A percentile compares a stretch with the other conserved stretches of the same genome.
Conservation (phyloP, 345 rosid genomes). For the Aurinia saxatilis region DNA sequence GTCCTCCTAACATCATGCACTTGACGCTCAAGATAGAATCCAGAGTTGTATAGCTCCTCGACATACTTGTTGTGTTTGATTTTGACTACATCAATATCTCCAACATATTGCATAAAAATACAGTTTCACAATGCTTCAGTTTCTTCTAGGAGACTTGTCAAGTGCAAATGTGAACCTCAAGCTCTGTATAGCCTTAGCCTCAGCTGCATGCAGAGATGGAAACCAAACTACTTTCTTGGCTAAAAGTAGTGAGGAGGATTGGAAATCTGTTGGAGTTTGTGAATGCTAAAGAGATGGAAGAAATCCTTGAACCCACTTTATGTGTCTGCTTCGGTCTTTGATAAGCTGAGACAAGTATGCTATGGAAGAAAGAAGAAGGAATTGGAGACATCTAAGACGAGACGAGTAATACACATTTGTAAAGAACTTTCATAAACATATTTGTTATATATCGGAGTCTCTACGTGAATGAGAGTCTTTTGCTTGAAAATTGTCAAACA, state of each 20-base stretch:
- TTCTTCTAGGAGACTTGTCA: constrained; percentile 83
- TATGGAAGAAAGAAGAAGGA: no score
- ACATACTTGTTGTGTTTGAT: constrained; percentile 93
- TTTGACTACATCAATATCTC: constrained; percentile 58
- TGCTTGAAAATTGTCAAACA: no score
- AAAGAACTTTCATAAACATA: no score
- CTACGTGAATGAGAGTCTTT: no score
- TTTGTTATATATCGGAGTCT: no score
- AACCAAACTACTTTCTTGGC: constrained; percentile 69
- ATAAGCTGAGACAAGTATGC: no score
- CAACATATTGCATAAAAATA: constrained; percentile 71
- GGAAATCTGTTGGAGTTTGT: constrained; percentile 87
- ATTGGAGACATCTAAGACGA: no score
- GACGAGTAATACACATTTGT: no score
- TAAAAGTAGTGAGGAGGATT: constrained; percentile 72
- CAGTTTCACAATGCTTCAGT: constrained; percentile 87
- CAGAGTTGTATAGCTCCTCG: no score
- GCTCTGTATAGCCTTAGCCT: constrained; percentile 79
- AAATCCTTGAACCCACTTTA: constrained; percentile 87
- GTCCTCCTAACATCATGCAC: no score
- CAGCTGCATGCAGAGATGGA: constrained; percentile 99
- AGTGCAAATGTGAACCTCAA: constrained; percentile 86
- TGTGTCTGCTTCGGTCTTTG: no score
- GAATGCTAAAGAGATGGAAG: constrained; percentile 84
- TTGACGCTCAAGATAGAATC: no score